These are phyloP conservation scores for Epithemia pelagica DNA, from an alignment of 108 stramenopile genomes.

Conservation along the genomic window DNA sequence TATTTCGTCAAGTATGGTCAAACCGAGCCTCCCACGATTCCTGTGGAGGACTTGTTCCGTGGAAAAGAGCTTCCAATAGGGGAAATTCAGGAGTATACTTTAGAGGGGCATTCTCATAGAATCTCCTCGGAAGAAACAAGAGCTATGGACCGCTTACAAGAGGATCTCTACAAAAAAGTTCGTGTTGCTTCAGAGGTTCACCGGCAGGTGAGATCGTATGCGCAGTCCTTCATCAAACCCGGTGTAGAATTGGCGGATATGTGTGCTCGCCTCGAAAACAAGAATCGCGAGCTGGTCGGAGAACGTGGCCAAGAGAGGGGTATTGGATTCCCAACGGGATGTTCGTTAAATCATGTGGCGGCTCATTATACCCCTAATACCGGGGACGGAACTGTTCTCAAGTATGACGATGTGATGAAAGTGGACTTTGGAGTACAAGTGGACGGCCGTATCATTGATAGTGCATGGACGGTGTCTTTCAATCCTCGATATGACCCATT, in stretches of 20 bases:
- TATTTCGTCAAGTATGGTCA: constrained; percentile 92
- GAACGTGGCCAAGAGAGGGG: constrained; percentile 89
- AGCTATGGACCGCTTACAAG: constrained; percentile 70
- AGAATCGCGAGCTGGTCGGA: constrained; percentile 83
- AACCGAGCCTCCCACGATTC: constrained; percentile 95
- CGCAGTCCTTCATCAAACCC: constrained; percentile 93
- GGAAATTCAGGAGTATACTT: constrained; percentile 83
- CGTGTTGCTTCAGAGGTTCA: constrained; percentile 92
- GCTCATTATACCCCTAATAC: constrained; percentile 98
- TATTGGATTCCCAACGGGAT: constrained; percentile 98
- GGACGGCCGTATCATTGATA: constrained; percentile 98
- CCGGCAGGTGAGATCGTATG: constrained; percentile 92
- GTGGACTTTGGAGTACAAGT: constrained; percentile 99
- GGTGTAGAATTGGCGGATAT: constrained; percentile 94
- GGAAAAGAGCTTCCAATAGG: constrained; percentile 75
- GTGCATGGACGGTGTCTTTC: constrained; percentile 97
- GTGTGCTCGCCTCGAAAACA: constrained; percentile 91
- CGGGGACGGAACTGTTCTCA: constrained; percentile 91
- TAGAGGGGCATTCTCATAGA: constrained; percentile 80
- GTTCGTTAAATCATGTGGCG: constrained; percentile 95
- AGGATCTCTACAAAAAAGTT: constrained; percentile 82
- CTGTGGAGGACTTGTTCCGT: constrained; percentile 58
- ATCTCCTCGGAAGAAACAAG: constrained; percentile 82
- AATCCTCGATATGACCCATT: constrained; percentile 90
- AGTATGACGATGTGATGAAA: constrained; percentile 94